These are phyloP conservation scores for Cystofilobasidium macerans DNA, from an alignment of 768 basidiomycete genomes.

Conservation along the genomic window DNA sequence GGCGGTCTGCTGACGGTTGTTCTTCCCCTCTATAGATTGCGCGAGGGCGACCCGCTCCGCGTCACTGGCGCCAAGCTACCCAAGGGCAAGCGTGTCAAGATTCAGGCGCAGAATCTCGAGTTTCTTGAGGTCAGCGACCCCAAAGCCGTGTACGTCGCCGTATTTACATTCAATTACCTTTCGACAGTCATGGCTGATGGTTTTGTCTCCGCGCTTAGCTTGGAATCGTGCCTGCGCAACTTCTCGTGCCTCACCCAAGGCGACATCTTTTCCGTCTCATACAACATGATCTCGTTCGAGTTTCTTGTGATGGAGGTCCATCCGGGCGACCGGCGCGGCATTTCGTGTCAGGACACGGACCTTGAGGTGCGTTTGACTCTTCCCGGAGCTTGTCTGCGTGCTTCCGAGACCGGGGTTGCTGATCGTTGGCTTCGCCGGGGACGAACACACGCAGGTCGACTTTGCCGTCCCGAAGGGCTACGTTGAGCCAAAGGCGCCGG, in stretches of 20 bases:
- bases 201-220: slow-evolving; percentile 42
- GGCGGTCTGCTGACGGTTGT: no score
- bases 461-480: slow-evolving; percentile 78
- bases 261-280: slow-evolving; percentile 95
- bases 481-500: slow-evolving; percentile 74
- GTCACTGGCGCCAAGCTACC: slow-evolving; percentile 76
- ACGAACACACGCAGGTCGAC: slow-evolving; percentile 53
- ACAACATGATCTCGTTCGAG: slow-evolving; percentile 90
- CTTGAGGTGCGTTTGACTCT: slow-evolving; percentile 58
- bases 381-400: not conserved
- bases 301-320: slow-evolving; percentile 85
- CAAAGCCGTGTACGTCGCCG: slow-evolving; percentile 75
- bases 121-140: slow-evolving; percentile 96
- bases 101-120: slow-evolving; percentile 88
- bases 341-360: slow-evolving; percentile 86
- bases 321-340: slow-evolving; percentile 72
- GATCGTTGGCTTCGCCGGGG: not conserved
- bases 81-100: slow-evolving; percentile 91
- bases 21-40: slow-evolving; percentile 41
- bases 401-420: not conserved
- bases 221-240: slow-evolving; percentile 88
- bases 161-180: no score
- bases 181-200: not conserved
- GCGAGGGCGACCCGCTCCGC: slow-evolving; percentile 89
- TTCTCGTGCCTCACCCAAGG: slow-evolving; percentile 86